Conservation (phyloP, 2,329 filamentous ascomycete species). For the Talaromyces piceae region DNA sequence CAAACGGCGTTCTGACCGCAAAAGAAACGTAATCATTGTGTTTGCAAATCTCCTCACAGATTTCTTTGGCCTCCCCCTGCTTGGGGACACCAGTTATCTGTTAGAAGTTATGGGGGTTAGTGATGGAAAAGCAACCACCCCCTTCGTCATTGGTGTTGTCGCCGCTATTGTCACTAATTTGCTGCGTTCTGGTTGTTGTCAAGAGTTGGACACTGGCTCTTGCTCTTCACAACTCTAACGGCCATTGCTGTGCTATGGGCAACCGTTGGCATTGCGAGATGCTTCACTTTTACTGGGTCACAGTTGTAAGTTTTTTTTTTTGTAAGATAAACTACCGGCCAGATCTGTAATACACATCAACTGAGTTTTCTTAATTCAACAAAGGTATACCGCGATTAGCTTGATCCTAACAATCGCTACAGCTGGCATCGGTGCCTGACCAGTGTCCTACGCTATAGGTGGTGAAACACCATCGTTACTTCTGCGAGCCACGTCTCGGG, state of each 20-base stretch:
- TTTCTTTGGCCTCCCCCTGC: conserved; percentile 40
- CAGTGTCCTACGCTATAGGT: conserved; percentile 25
- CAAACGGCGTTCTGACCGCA: conserved; percentile 15
- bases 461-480: conserved; percentile 23
- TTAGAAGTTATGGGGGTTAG: conserved; percentile 28
- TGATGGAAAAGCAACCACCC: conserved; percentile 27
- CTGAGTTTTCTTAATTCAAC: background rate
- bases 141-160: conserved; percentile 41
- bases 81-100: conserved; percentile 39
- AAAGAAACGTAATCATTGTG: conserved; percentile 25
- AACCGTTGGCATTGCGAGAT: background rate
- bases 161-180: conserved; percentile 41
- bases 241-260: background rate
- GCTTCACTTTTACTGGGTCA: background rate
- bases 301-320: background rate
- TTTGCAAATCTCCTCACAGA: conserved; percentile 39
- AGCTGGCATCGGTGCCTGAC: conserved; percentile 25
- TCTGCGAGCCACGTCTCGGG: conserved; percentile 27
- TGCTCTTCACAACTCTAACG: conserved; percentile 19
- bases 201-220: conserved; percentile 32
- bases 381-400: background rate
- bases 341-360: background rate
- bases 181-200: conserved; percentile 40
- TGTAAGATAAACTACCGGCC: background rate
- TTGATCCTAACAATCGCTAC: conserved; percentile 39